Percentiles rank a stretch among this genome's conserved stretches.
Conservation (phyloP, 768 basidiomycete species). For the Suillus placidus region DNA sequence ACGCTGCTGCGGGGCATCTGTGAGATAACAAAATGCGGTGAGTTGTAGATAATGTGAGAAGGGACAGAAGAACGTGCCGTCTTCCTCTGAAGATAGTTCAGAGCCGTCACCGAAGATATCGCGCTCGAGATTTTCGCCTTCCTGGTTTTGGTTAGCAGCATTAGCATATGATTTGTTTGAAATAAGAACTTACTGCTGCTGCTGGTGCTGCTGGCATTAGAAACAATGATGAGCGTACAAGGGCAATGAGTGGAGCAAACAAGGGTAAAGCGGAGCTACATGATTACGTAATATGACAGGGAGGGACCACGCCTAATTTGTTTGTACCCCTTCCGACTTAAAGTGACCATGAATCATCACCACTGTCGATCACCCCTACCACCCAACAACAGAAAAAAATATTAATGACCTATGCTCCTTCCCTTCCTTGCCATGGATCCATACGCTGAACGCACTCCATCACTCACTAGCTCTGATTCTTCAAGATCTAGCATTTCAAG, state of each 20-base stretch:
- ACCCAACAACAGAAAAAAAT: neutral
- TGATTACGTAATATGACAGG: neutral
- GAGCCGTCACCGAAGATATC: conserved; percentile 87
- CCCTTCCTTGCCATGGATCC: conserved; percentile 28
- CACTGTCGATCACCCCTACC: conserved; percentile 1
- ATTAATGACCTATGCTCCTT: conserved; percentile 13
- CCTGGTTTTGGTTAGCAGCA: conserved; percentile 10
- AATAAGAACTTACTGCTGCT: conserved; percentile 4
- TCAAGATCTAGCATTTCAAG: conserved; percentile 23
- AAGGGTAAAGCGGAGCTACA: neutral
- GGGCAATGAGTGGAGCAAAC: conserved; percentile 3
- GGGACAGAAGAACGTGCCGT: conserved; percentile 35
- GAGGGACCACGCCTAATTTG: neutral
- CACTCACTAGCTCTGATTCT: conserved; percentile 31
- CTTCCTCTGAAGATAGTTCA: conserved; percentile 79
- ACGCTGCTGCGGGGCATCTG: conserved; percentile 48
- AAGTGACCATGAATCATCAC: neutral
- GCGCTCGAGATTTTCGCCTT: conserved; percentile 50
- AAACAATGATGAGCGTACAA: neutral
- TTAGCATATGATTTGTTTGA: no score
- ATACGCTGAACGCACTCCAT: conserved; percentile 28
- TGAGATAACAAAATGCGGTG: conserved; percentile 4
- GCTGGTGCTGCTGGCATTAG: conserved; percentile 11
- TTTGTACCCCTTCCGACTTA: neutral
- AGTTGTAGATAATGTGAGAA: neutral